These are phyloP conservation scores for Jatropha multifida DNA, from an alignment of 441 rosid genomes.

Conservation along the genomic window DNA sequence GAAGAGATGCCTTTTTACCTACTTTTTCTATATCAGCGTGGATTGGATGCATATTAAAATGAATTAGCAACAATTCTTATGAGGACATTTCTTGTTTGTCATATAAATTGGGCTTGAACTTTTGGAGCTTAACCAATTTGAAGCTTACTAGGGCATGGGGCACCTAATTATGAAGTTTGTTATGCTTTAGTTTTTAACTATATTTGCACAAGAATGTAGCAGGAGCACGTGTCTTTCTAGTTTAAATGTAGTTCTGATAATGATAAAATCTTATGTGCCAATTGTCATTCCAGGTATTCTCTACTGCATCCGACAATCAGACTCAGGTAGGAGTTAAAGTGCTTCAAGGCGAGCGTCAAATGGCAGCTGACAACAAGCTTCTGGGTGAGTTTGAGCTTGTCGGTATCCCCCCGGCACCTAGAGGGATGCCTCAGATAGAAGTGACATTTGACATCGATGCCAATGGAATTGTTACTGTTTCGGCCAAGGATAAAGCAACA, in stretches of 20 bases:
- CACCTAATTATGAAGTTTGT: too few species aligned
- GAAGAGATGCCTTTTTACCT: not conserved
- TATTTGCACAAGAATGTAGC: not conserved
- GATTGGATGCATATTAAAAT: not conserved
- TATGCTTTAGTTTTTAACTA: not conserved
- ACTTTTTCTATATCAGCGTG: not conserved
- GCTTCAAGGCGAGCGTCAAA: slow-evolving; percentile 95
- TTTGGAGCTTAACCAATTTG: not conserved
- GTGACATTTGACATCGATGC: slow-evolving; percentile 96
- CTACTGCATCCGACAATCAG: slow-evolving; percentile 97
- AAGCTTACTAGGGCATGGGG: not conserved
- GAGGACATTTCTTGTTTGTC: not conserved
- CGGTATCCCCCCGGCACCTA: slow-evolving; percentile 88
- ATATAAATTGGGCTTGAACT: not conserved
- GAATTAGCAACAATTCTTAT: not conserved
- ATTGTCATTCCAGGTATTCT: slow-evolving; percentile 56
- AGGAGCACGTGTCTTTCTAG: not conserved
- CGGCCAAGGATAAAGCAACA: slow-evolving; percentile 93
- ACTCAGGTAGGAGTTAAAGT: slow-evolving; percentile 95
- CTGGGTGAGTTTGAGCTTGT: slow-evolving; percentile 88
- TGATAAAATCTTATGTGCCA: not conserved
- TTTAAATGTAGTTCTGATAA: not conserved
- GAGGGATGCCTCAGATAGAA: slow-evolving; percentile 94
- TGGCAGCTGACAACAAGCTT: slow-evolving; percentile 86
- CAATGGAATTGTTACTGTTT: slow-evolving; percentile 92